phyloP scores from a whole-genome alignment of 176 grass and related monocot species.

The Bolboschoenus planiculmis region DNA sequence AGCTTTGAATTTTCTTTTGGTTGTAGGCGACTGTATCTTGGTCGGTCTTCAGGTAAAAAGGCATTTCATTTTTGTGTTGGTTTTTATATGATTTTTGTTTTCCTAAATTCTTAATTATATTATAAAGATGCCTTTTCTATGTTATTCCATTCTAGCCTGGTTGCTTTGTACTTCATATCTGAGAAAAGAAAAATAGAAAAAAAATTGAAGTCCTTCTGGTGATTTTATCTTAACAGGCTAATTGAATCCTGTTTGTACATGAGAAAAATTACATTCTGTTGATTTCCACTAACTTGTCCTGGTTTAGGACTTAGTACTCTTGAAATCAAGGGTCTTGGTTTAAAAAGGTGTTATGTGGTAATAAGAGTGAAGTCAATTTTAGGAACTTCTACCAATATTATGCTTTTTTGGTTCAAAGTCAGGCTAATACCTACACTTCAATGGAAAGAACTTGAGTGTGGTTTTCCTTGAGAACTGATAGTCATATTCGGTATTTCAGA shows the following conservation, averaged over 20 bases:
- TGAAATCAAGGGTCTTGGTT: neutral
- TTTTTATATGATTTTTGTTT: neutral
- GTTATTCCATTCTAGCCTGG: neutral
- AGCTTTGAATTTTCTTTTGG: conserved; percentile 57
- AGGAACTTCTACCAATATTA: neutral
- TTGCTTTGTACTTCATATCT: neutral
- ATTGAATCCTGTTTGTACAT: neutral
- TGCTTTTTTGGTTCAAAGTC: neutral
- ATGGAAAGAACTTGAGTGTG: neutral
- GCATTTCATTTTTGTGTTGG: neutral
- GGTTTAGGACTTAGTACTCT: neutral
- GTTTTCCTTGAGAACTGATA: neutral
- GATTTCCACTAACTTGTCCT: neutral
- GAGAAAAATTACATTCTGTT: neutral
- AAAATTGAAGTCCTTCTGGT: neutral
- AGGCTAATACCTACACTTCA: neutral
- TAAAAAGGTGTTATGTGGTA: neutral
- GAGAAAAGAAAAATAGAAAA: neutral
- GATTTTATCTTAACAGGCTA: neutral
- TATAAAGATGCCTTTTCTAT: neutral
- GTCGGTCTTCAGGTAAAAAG: conserved; percentile 71
- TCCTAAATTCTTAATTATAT: neutral
- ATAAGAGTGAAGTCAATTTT: neutral
- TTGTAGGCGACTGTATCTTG: conserved; percentile 80
- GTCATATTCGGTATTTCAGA: neutral